phyloP scores from a whole-genome alignment of 2,329 filamentous ascomycete genomes.

The Ophiobolus disseminans region DNA sequence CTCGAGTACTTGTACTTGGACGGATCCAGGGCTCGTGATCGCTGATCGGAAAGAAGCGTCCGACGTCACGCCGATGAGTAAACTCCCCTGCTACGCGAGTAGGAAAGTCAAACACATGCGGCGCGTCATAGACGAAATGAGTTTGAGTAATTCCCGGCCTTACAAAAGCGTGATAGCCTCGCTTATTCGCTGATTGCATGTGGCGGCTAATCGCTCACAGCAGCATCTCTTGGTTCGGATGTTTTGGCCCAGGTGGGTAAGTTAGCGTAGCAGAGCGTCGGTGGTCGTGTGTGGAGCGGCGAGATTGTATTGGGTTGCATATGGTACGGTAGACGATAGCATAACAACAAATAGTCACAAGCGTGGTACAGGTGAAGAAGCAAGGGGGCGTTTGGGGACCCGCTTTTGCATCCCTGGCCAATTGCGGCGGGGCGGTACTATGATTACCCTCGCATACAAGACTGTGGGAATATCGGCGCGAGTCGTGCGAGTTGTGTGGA shows the following conservation, averaged over 20 bases:
- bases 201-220: constrained; percentile 22
- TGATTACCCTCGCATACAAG: constrained; percentile 25
- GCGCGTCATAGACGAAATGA: constrained; percentile 33
- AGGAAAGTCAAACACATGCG: background rate
- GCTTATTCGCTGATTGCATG: constrained; percentile 23
- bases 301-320: background rate
- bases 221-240: constrained; percentile 19
- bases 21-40: no score
- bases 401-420: constrained; percentile 24
- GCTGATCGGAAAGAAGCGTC: background rate
- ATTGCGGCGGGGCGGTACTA: constrained; percentile 33
- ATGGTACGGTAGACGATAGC: constrained; percentile 30
- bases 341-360: constrained; percentile 32
- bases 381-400: constrained; percentile 32
- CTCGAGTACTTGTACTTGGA: no score
- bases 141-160: constrained; percentile 10
- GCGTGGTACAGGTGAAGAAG: constrained; percentile 32
- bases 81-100: background rate
- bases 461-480: constrained; percentile 34
- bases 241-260: constrained; percentile 31
- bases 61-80: constrained; percentile 1
- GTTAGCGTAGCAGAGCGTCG: constrained; percentile 21
- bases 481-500: constrained; percentile 26
- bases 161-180: constrained; percentile 20
- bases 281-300: constrained; percentile 6